phyloP scores from a whole-genome alignment of 768 basidiomycete genomes.

The Hortiboletus campestris region DNA sequence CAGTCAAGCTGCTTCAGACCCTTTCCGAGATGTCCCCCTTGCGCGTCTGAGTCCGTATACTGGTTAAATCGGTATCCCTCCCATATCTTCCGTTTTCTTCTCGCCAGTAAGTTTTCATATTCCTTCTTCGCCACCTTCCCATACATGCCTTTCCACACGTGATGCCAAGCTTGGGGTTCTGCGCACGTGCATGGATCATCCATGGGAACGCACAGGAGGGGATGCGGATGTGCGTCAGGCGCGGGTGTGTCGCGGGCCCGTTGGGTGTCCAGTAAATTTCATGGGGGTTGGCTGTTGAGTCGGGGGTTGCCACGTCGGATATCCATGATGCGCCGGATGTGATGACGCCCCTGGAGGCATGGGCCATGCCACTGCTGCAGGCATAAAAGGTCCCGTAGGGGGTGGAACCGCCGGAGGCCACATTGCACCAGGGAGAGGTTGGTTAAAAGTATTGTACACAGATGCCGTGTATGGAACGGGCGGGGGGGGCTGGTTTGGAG shows the following conservation, averaged over 20 bases:
- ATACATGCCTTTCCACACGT: conserved; percentile 64
- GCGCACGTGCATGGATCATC: conserved; percentile 49
- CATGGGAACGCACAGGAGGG: conserved; percentile 56
- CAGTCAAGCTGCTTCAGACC: conserved; percentile 69
- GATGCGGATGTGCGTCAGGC: conserved; percentile 50
- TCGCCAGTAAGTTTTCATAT: conserved; percentile 40
- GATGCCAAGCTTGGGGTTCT: conserved; percentile 46
- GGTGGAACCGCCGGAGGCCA: conserved; percentile 18
- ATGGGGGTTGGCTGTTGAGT: conserved; percentile 26
- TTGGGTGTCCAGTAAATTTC: conserved; percentile 23
- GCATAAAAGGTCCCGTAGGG: conserved; percentile 20
- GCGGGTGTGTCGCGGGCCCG: conserved; percentile 65
- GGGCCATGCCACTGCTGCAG: conserved; percentile 29
- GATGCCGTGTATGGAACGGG: conserved; percentile 18
- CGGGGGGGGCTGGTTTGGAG: conserved; percentile 22
- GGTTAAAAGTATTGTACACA: conserved; percentile 30
- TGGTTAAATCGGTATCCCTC: conserved; percentile 65
- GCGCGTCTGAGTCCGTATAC: conserved; percentile 58
- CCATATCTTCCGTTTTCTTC: conserved; percentile 42
- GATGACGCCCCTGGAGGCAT: conserved; percentile 25
- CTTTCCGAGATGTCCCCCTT: conserved; percentile 63
- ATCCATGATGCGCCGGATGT: conserved; percentile 20
- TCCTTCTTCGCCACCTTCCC: conserved; percentile 51
- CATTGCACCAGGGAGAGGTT: conserved; percentile 28
- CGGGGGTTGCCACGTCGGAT: conserved; percentile 29